Conservation (phyloP, 371 early-diverging fungal species). For the Saksenaea oblongispora region DNA sequence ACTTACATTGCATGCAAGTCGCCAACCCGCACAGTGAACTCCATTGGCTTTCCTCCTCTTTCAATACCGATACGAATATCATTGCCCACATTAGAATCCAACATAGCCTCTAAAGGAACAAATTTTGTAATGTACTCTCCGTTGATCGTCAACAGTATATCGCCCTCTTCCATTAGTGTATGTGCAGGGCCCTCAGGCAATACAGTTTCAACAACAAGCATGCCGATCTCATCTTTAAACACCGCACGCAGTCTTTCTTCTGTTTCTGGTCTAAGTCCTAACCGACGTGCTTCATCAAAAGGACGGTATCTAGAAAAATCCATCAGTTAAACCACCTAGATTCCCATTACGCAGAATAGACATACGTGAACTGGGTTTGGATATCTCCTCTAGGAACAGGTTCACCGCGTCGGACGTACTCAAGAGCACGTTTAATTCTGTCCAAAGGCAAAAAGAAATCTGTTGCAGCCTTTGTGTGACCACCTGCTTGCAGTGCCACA, state of each 20-base stretch:
- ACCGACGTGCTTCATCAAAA: conserved; percentile 75
- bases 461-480: conserved; percentile 80
- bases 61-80: conserved; percentile 67
- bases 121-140: conserved; percentile 81
- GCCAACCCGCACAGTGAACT: conserved; percentile 59
- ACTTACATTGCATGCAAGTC: conserved; percentile 76
- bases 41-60: conserved; percentile 74
- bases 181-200: conserved; percentile 85
- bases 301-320: conserved; percentile 50
- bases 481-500: conserved; percentile 90
- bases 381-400: conserved; percentile 88
- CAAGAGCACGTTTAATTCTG: conserved; percentile 81
- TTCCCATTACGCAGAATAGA: conserved; percentile 7
- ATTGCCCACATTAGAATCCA: conserved; percentile 77
- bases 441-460: conserved; percentile 92
- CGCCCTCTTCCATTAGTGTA: conserved; percentile 80
- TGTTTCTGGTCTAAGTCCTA: conserved; percentile 68
- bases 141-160: conserved; percentile 83
- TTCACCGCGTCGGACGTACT: conserved; percentile 65
- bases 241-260: conserved; percentile 71
- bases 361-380: conserved; percentile 78
- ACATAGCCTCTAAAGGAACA: conserved; percentile 74
- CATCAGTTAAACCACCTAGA: not conserved
- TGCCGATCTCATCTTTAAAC: conserved; percentile 83
- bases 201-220: conserved; percentile 83